Evolutionary conservation across 805 yeast species (phyloP).

Genomic region (Pichia manshurica): DNA sequence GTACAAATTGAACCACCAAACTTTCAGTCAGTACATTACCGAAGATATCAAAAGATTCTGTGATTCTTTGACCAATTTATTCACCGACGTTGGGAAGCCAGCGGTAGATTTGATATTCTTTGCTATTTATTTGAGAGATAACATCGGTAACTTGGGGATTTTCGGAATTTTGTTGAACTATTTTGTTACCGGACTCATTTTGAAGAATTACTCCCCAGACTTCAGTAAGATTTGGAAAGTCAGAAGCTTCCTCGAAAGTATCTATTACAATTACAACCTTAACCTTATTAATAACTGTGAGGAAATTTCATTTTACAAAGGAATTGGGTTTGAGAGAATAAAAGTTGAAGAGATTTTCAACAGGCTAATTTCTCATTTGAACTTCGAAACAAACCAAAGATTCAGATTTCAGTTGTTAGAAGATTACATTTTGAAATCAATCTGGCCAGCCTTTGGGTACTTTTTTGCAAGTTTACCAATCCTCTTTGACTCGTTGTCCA

Average conservation of each 20-base stretch:
- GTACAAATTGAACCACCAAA: conserved; percentile 41
- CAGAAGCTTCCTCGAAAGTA: conserved; percentile 79
- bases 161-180: conserved; percentile 78
- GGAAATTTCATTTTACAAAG: conserved; percentile 92
- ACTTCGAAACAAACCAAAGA: conserved; percentile 45
- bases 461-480: conserved; percentile 87
- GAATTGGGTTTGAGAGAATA: conserved; percentile 68
- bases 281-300: conserved; percentile 84
- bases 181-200: conserved; percentile 66
- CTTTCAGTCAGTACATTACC: conserved; percentile 82
- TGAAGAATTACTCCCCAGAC: conserved; percentile 74
- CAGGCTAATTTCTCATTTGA: conserved; percentile 37
- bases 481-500: conserved; percentile 38
- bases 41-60: conserved; percentile 79
- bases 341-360: conserved; percentile 58
- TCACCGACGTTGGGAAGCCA: conserved; percentile 89
- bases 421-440: conserved; percentile 80
- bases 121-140: conserved; percentile 75
- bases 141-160: conserved; percentile 82
- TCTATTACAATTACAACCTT: conserved; percentile 79
- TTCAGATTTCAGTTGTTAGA: conserved; percentile 70
- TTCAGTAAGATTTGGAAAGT: conserved; percentile 71
- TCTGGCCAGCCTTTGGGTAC: conserved; percentile 96
- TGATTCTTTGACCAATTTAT: conserved; percentile 73
- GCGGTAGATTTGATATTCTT: conserved; percentile 79